A percentile compares a stretch with the other conserved stretches of the same genome.
phyloP scores from a whole-genome alignment of 2,329 filamentous ascomycete species.

The Aspergillus jensenii region DNA sequence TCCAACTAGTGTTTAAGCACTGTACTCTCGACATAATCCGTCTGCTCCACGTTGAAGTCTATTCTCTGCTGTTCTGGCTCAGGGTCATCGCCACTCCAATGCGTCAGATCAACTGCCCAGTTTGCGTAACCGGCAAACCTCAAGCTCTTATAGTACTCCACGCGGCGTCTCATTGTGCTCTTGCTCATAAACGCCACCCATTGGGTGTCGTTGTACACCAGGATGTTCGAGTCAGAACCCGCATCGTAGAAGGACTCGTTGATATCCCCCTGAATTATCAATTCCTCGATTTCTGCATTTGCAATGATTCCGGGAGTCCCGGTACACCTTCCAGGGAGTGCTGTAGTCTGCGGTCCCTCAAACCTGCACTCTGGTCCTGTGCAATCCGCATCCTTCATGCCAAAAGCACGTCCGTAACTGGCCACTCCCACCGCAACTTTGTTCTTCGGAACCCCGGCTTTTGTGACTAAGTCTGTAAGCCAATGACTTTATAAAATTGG shows the following conservation, averaged over 20 bases:
- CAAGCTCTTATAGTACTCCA: constrained; percentile 3
- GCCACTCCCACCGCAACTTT: constrained; percentile 4
- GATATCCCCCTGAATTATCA: constrained; percentile 1
- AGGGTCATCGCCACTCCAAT: constrained; percentile 5
- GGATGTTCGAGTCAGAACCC: constrained; percentile 8
- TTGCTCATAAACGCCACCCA: constrained; percentile 10
- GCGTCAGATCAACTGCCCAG: constrained; percentile 10
- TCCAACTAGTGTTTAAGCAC: neutral
- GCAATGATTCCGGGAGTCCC: neutral
- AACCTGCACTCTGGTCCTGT: constrained; percentile 6
- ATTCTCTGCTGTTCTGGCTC: neutral
- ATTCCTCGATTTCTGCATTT: constrained; percentile 6
- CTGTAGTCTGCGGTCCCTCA: constrained; percentile 1
- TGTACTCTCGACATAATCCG: neutral
- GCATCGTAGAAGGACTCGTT: constrained; percentile 8
- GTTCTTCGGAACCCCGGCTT: constrained; percentile 9
- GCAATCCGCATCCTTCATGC: constrained; percentile 7
- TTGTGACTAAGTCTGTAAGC: constrained; percentile 5
- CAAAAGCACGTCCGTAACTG: constrained; percentile 10
- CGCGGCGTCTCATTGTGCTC: neutral
- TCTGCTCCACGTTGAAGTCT: neutral
- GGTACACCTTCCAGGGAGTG: constrained; percentile 3
- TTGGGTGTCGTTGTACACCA: constrained; percentile 12
- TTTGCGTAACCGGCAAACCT: constrained; percentile 8
- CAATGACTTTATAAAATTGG: neutral